Evolutionary conservation across 2,329 filamentous ascomycete genomes (phyloP).

Genomic region (Penicillium sp.): DNA sequence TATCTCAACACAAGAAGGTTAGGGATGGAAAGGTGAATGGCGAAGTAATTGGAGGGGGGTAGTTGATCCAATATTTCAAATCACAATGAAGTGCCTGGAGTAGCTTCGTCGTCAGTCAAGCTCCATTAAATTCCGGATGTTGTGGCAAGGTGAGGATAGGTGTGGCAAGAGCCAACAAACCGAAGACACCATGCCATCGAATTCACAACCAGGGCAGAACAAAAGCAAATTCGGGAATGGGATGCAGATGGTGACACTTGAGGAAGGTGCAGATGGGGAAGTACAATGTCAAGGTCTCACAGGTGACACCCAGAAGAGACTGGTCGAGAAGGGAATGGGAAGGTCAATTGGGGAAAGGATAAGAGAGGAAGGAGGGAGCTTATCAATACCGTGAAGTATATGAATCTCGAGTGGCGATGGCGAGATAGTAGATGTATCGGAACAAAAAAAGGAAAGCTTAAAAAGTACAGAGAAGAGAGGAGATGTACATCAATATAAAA

Average conservation of each 20-base stretch:
- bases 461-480: constrained; percentile 2
- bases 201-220: constrained; percentile 13
- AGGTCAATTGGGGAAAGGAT: background rate
- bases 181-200: constrained; percentile 5
- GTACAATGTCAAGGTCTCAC: constrained; percentile 22
- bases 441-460: background rate
- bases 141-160: constrained; percentile 13
- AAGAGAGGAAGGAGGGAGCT: background rate
- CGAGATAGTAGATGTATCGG: background rate
- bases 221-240: background rate
- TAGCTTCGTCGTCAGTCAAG: background rate
- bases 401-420: constrained; percentile 2
- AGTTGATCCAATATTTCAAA: constrained; percentile 2
- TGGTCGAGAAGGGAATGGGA: constrained; percentile 17
- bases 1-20: constrained; percentile 30
- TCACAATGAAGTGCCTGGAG: constrained; percentile 13
- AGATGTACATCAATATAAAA: constrained; percentile 7
- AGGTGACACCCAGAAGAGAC: constrained; percentile 19
- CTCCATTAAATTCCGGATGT: constrained; percentile 7
- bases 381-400: constrained; percentile 11
- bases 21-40: background rate
- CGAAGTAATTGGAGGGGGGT: background rate
- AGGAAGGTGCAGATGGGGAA: constrained; percentile 15
- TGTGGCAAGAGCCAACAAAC: constrained; percentile 13
- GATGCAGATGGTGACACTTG: background rate